These are phyloP conservation scores for Rhizophagus clarus DNA, from an alignment of 192 early-diverging fungal genomes.

Conservation along the genomic window DNA sequence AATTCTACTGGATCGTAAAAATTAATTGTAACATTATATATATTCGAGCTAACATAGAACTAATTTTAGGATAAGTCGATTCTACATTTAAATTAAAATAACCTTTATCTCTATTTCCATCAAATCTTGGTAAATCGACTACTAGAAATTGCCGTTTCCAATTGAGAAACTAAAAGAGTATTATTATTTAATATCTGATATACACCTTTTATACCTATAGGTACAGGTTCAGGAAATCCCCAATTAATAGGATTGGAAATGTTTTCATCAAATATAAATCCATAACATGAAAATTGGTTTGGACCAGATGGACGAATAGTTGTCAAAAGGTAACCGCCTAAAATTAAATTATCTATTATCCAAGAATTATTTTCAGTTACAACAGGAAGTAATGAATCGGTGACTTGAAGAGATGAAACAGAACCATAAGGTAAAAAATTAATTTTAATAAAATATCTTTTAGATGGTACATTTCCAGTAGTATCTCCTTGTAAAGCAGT, in stretches of 20 bases:
- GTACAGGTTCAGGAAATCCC: not conserved
- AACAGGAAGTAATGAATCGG: not conserved
- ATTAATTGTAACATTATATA: not conserved
- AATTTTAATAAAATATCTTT: not conserved
- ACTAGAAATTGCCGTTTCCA: not conserved
- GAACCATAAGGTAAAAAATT: not conserved
- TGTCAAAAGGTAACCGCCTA: not conserved
- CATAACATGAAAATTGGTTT: not conserved
- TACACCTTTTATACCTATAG: not conserved
- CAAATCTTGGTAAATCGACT: not conserved
- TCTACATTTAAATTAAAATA: slow-evolving; percentile 2
- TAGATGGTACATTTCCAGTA: too few relatives aligned
- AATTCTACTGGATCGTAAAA: not conserved
- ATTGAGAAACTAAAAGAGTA: not conserved
- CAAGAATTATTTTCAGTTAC: not conserved
- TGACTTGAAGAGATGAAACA: not conserved
- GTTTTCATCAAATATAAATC: not conserved
- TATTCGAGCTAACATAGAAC: not conserved
- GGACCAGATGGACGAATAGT: not conserved
- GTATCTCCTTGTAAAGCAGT: not conserved
- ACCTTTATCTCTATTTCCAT: not conserved
- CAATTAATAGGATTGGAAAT: not conserved
- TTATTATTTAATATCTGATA: not conserved
- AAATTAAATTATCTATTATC: not conserved
- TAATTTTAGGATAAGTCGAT: not conserved